A percentile compares a stretch with the other conserved stretches of the same genome.
Conservation (phyloP, 2,329 filamentous ascomycete species). For the Onygena corvina region DNA sequence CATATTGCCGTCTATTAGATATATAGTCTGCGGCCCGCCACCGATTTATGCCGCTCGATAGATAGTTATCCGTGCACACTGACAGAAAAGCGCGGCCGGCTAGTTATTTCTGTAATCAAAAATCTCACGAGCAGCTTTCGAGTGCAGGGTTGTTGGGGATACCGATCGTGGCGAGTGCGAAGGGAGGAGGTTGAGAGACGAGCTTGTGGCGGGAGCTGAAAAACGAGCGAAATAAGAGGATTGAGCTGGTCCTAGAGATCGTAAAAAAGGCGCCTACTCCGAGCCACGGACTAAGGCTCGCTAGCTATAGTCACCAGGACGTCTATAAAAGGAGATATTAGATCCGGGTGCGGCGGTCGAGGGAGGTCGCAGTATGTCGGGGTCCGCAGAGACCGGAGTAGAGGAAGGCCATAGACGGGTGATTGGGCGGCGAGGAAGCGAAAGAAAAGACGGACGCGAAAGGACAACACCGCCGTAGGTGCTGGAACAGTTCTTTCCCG, state of each 20-base stretch:
- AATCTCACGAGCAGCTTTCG: conserved; percentile 8
- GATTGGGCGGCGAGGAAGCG: not conserved
- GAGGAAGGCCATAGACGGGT: conserved; percentile 8
- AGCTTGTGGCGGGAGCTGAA: not conserved
- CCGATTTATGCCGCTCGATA: not conserved
- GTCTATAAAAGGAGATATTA: not conserved
- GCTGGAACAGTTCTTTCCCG: too few species aligned
- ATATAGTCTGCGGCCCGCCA: not conserved
- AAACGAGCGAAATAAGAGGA: not conserved
- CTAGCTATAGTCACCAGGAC: not conserved
- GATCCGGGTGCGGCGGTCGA: not conserved
- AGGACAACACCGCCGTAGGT: too few species aligned
- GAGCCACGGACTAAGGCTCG: not conserved
- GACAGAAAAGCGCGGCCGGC: not conserved
- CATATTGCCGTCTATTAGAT: conserved; percentile 23
- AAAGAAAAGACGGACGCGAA: not conserved
- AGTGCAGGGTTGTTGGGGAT: not conserved
- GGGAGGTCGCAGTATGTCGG: conserved; percentile 1
- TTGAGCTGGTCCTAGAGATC: not conserved
- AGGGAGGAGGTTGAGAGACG: not conserved
- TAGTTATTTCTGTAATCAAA: not conserved
- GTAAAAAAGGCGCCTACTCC: not conserved
- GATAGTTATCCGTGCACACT: not conserved
- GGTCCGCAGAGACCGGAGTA: conserved; percentile 1
- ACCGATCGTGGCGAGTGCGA: not conserved